Conservation (phyloP, 768 basidiomycete genomes). For the Podaxis mareebaensis region DNA sequence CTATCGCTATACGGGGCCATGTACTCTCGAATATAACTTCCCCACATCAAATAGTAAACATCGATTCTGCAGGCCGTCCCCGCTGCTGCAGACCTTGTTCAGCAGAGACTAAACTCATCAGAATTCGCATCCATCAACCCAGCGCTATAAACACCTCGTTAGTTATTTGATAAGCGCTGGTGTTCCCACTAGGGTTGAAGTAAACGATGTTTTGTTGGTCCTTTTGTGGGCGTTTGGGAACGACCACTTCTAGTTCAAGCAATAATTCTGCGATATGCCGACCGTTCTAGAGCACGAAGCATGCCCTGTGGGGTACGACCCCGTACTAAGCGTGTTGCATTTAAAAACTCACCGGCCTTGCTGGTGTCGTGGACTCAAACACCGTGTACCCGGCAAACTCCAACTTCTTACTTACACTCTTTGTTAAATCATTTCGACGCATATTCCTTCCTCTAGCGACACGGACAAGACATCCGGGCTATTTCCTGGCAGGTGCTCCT, state of each 20-base stretch:
- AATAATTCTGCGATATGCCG: background rate
- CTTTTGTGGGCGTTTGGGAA: background rate
- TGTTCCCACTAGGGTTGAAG: background rate
- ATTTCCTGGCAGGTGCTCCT: no score
- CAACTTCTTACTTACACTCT: no score
- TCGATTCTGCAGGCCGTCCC: no score
- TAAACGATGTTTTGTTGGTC: background rate
- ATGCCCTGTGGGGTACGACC: background rate
- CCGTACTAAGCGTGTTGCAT: background rate
- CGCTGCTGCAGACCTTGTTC: no score
- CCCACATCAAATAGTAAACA: no score
- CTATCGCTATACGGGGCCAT: no score
- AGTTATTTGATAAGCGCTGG: background rate
- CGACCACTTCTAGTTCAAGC: background rate
- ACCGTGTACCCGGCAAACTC: background rate
- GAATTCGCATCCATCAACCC: no score
- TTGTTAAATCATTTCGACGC: no score
- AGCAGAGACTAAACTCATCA: no score
- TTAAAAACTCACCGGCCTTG: background rate
- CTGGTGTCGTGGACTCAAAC: background rate
- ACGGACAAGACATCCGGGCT: no score
- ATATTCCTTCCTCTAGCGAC: accelerated
- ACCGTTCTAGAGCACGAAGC: background rate
- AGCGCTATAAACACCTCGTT: background rate
- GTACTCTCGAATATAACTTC: no score